Conservation (phyloP, 345 rosid genomes). For the Syzygium jambos region DNA sequence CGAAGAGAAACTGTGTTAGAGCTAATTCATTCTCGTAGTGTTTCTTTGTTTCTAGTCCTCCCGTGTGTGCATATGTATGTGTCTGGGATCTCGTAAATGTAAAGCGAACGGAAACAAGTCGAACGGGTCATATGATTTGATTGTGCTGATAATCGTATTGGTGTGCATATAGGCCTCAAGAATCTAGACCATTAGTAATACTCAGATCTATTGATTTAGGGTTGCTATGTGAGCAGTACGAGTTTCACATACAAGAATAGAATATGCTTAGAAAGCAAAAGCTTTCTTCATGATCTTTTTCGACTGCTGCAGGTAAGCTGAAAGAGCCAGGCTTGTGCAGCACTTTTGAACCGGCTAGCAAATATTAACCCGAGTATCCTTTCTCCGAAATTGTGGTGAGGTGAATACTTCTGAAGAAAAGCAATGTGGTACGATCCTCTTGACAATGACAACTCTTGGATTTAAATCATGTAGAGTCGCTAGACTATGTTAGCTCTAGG, state of each 20-base stretch:
- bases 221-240: accelerated
- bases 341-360: neutral
- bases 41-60: no score
- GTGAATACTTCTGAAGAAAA: neutral
- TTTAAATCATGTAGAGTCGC: neutral
- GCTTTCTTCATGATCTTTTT: neutral
- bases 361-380: neutral
- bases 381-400: neutral
- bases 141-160: neutral
- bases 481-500: neutral
- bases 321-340: neutral
- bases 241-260: neutral
- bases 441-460: neutral
- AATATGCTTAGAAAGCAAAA: neutral
- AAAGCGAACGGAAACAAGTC: no score
- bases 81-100: no score
- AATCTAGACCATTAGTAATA: neutral
- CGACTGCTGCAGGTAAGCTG: neutral
- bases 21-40: no score
- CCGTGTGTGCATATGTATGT: no score
- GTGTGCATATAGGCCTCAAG: neutral
- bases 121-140: no score
- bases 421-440: accelerated
- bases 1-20: no score
- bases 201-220: neutral